Percentiles rank a stretch among this genome's conserved stretches.
phyloP scores from a whole-genome alignment of 2,329 filamentous ascomycete genomes.

The Xylariales sp. region DNA sequence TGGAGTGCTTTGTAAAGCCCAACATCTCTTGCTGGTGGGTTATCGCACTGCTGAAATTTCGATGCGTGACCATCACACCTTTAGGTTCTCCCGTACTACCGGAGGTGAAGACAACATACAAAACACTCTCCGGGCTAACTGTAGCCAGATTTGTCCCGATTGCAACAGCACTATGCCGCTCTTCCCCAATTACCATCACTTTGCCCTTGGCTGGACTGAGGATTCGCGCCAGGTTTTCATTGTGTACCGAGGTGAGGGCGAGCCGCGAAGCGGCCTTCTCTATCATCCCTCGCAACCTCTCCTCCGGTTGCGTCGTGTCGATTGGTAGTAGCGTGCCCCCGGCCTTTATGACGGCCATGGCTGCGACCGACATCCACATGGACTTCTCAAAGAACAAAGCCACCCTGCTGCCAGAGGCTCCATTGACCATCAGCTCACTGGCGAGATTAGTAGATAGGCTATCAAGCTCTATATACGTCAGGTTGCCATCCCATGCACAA shows the following conservation, averaged over 20 bases:
- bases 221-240: too few relatives aligned
- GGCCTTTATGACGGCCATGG: conserved; percentile 26
- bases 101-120: conserved; percentile 7
- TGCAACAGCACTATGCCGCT: too few relatives aligned
- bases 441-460: conserved; percentile 16
- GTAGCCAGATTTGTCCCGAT: too few relatives aligned
- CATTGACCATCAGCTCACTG: conserved; percentile 20
- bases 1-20: conserved; percentile 46
- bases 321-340: conserved; percentile 30
- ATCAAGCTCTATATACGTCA: conserved; percentile 9
- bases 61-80: conserved; percentile 5
- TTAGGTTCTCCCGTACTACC: conserved; percentile 8
- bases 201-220: too few relatives aligned
- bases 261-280: conserved; percentile 7
- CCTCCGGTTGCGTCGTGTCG: conserved; percentile 28
- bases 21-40: neutral
- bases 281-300: conserved; percentile 15
- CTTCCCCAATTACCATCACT: too few relatives aligned
- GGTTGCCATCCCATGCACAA: conserved; percentile 2
- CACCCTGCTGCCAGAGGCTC: conserved; percentile 23
- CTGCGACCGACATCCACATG: conserved; percentile 27
- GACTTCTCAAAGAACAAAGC: conserved; percentile 30
- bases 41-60: neutral
- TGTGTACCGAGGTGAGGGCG: neutral
- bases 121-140: too few relatives aligned